Conservation (phyloP, 2,329 filamentous ascomycete genomes). For the Cercospora sp. region DNA sequence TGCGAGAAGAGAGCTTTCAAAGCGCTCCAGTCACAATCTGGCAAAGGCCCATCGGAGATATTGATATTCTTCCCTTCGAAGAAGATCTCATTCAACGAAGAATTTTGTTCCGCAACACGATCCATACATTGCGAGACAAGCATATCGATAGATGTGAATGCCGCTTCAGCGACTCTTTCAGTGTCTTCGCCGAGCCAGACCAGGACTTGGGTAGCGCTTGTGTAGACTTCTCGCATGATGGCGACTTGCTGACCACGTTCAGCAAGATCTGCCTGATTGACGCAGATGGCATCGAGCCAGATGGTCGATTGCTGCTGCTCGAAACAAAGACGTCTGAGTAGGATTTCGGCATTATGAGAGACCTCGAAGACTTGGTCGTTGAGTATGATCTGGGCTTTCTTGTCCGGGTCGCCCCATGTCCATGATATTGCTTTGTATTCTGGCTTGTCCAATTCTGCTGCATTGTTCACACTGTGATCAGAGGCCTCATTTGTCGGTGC, state of each 20-base stretch:
- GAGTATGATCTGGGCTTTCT: neutral
- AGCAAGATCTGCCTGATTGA: slow-evolving; percentile 16
- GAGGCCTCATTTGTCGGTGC: too few relatives aligned
- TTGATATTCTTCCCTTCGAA: too few relatives aligned
- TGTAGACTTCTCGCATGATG: slow-evolving; percentile 20
- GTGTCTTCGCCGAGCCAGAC: slow-evolving; percentile 18
- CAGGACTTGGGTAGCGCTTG: slow-evolving; percentile 4
- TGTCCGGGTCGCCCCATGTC: slow-evolving; percentile 9
- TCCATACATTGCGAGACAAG: slow-evolving; percentile 12
- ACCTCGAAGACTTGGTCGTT: neutral
- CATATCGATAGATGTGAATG: neutral
- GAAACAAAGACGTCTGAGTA: slow-evolving; percentile 6
- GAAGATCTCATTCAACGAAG: too few relatives aligned
- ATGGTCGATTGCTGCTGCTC: slow-evolving; percentile 3
- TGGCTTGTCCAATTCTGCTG: neutral
- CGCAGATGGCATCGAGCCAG: slow-evolving; percentile 25
- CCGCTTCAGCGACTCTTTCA: neutral
- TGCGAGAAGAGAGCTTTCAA: too few relatives aligned
- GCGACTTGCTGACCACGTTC: slow-evolving; percentile 20
- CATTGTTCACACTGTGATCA: too few relatives aligned
- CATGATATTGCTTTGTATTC: slow-evolving; percentile 18
- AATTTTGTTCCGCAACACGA: too few relatives aligned
- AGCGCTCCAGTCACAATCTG: too few relatives aligned
- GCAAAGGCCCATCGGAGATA: too few relatives aligned
- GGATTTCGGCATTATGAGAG: neutral